These are phyloP conservation scores for Botrytis byssoidea DNA, from an alignment of 2,329 filamentous ascomycete genomes.

Conservation along the genomic window DNA sequence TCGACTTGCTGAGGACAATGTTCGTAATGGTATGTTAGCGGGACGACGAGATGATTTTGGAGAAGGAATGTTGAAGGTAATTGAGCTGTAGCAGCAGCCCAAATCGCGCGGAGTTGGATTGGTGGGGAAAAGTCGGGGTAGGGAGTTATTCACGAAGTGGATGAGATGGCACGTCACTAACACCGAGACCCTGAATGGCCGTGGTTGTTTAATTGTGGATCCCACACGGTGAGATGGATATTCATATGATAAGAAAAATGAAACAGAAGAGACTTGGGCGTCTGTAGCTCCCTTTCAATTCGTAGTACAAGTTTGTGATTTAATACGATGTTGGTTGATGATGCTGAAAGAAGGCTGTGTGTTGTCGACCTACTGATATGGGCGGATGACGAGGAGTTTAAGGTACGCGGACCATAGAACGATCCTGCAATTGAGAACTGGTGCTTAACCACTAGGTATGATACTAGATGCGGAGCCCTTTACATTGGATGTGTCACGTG, in stretches of 20 bases:
- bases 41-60: slow-evolving; percentile 63
- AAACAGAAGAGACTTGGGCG: slow-evolving; percentile 16
- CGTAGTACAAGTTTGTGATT: slow-evolving; percentile 7
- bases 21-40: slow-evolving; percentile 85
- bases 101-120: slow-evolving; percentile 34
- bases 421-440: slow-evolving; percentile 11
- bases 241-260: slow-evolving; percentile 22
- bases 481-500: neutral
- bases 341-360: slow-evolving; percentile 13
- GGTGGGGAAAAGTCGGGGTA: slow-evolving; percentile 22
- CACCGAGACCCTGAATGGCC: slow-evolving; percentile 14
- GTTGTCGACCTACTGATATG: slow-evolving; percentile 11
- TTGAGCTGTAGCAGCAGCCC: slow-evolving; percentile 77
- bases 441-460: neutral
- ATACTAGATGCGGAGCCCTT: neutral
- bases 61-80: slow-evolving; percentile 81
- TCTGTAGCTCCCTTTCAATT: slow-evolving; percentile 11
- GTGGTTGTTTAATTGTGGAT: slow-evolving; percentile 16
- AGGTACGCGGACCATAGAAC: slow-evolving; percentile 16
- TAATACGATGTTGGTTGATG: slow-evolving; percentile 20
- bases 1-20: slow-evolving; percentile 51
- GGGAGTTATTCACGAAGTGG: slow-evolving; percentile 10
- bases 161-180: slow-evolving; percentile 23
- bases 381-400: slow-evolving; percentile 11
- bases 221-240: slow-evolving; percentile 15